A percentile compares a stretch with the other conserved stretches of the same genome.
phyloP scores from a whole-genome alignment of 768 basidiomycete species.

The Tulasnella sp. region DNA sequence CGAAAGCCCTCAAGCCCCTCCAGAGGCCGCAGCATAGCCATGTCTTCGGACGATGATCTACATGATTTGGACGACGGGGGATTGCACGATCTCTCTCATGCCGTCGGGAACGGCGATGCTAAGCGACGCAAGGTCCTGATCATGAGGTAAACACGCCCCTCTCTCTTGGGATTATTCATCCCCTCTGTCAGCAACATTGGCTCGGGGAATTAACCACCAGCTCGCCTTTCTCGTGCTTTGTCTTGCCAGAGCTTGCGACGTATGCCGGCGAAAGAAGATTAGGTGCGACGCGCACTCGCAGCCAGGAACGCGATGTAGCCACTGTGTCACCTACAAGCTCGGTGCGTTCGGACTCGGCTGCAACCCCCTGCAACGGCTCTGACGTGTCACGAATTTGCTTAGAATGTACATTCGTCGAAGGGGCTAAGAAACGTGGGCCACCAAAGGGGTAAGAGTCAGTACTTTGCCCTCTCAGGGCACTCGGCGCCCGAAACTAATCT shows the following conservation, averaged over 20 bases:
- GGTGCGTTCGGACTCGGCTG: conserved; percentile 43
- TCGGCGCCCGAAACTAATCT: neutral
- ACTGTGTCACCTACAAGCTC: conserved; percentile 42
- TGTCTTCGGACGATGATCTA: conserved; percentile 25
- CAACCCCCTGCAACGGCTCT: conserved; percentile 31
- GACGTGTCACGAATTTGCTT: conserved; percentile 33
- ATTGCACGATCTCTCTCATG: conserved; percentile 1
- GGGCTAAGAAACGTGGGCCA: conserved; percentile 51
- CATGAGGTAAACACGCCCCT: conserved; percentile 3
- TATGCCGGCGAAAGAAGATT: conserved; percentile 74
- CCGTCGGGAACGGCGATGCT: neutral
- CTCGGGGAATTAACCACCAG: neutral
- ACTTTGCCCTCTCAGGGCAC: neutral
- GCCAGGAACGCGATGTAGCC: conserved; percentile 24
- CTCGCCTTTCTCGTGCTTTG: neutral
- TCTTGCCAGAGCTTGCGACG: conserved; percentile 60
- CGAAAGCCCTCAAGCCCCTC: conserved; percentile 1
- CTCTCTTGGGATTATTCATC: neutral
- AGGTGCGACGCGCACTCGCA: conserved; percentile 40
- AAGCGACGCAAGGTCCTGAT: conserved; percentile 22
- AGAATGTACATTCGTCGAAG: conserved; percentile 52
- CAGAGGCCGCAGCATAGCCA: neutral
- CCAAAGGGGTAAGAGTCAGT: conserved; percentile 54
- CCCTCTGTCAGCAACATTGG: neutral
- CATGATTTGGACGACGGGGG: conserved; percentile 2